These are phyloP conservation scores for Globisporangium mamillatum DNA, from an alignment of 352 stramenopile genomes.

Conservation along the genomic window DNA sequence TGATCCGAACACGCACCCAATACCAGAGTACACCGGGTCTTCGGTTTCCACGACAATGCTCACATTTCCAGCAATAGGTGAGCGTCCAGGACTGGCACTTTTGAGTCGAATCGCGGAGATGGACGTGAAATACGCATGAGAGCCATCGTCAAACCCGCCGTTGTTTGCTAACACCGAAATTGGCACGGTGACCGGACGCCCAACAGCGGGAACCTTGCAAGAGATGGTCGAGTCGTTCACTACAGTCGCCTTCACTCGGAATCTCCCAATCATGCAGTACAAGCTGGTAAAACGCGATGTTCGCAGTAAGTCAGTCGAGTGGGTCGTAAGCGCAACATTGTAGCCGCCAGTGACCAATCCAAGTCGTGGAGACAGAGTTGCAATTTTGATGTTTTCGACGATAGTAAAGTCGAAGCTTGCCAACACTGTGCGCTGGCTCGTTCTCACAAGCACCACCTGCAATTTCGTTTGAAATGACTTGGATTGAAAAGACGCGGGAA, in stretches of 20 bases:
- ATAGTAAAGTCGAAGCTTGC: slow-evolving; percentile 9
- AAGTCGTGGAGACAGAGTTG: slow-evolving; percentile 11
- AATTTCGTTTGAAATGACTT: slow-evolving; percentile 10
- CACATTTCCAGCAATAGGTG: slow-evolving; percentile 9
- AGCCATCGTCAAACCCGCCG: background rate
- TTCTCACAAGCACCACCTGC: slow-evolving; percentile 3
- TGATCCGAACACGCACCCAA: slow-evolving; percentile 39
- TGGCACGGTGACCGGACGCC: slow-evolving; percentile 22
- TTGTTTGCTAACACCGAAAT: slow-evolving; percentile 19
- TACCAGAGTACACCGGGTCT: slow-evolving; percentile 13
- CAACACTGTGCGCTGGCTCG: background rate
- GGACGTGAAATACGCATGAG: slow-evolving; percentile 17
- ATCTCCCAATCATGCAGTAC: slow-evolving; percentile 31
- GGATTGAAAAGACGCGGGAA: slow-evolving; percentile 9
- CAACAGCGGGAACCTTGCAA: slow-evolving; percentile 25
- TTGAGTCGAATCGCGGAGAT: slow-evolving; percentile 12
- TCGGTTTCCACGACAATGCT: slow-evolving; percentile 20
- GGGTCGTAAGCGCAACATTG: background rate
- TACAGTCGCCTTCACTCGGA: slow-evolving; percentile 15
- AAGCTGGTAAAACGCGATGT: slow-evolving; percentile 5
- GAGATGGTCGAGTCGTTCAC: slow-evolving; percentile 26
- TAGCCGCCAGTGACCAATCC: slow-evolving; percentile 15
- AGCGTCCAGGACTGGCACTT: slow-evolving; percentile 1
- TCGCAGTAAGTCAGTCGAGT: slow-evolving; percentile 3
- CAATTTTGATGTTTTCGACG: slow-evolving; percentile 2